Evolutionary conservation across 2,329 filamentous ascomycete genomes (phyloP), one percentile per base, ranked within the genome.

Genomic region (Ophiocordyceps sinensis): DNA sequence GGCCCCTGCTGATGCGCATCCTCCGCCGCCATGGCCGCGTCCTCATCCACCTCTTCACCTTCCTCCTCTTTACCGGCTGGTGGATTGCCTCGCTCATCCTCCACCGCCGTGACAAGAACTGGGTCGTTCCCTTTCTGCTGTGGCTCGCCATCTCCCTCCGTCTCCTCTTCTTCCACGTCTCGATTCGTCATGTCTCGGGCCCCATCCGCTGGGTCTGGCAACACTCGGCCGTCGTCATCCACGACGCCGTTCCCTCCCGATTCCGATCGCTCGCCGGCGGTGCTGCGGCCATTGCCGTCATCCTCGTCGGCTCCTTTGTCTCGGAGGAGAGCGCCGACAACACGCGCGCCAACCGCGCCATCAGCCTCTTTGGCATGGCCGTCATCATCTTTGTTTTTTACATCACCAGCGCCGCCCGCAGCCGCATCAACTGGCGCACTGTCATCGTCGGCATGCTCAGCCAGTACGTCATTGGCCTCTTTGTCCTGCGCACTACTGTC

Each of bases 401-500:
- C 61, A 53, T 55, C 13, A 91, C 85, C 1, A 94, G 86, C 34
- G 73, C 67, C 43, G 71, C 87, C 58, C 75, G 82, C 49, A 76
- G 56, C 43, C 58, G 54, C 30, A 67, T 82, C 49, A 72, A 77
- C 48, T 87, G 80, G 81, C 80, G 83, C 53, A 84, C 83, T 2
- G 82, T 95, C 50, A 85, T 94, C 45, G 84, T 83, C 31, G 88
- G 88, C 45, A 91, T 94, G 81, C 68, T 94, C 35, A 70, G 80
- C 11, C 88, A 95, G 61, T 95, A 88, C 63, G 70, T 95, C 55
- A 73, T 94, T 47, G 87, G 85, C 4, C 70, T 94, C 12, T 94
- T 95, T 53, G 88, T 94, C 38, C 69, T 94, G 50, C 77, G 86
- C 38, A 91, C 86, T 3, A 62, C 71, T 32, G 84, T 77, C 32